A percentile compares a stretch with the other conserved stretches of the same genome.
phyloP scores from a whole-genome alignment of 148 eudicot genomes.

The Chenopodium formosanum region DNA sequence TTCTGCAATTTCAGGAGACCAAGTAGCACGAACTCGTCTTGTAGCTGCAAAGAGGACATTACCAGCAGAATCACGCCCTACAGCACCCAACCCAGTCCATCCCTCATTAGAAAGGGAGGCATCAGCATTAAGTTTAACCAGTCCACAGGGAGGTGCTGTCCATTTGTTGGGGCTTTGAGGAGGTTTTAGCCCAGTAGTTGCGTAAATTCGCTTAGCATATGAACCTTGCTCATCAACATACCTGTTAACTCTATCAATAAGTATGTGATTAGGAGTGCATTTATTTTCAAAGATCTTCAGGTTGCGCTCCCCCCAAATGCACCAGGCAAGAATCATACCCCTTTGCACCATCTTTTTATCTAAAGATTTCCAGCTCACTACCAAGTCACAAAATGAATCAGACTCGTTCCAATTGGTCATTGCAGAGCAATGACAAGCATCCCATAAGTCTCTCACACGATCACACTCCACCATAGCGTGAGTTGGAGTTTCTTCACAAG shows the following conservation, averaged over 20 bases:
- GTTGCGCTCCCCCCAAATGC: too few relatives aligned
- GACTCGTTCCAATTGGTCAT: fast-evolving
- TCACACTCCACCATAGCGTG: too few relatives aligned
- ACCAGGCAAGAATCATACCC: too few relatives aligned
- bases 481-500: neutral
- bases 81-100: neutral
- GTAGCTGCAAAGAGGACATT: neutral
- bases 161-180: neutral
- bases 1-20: neutral
- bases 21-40: neutral
- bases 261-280: too few relatives aligned
- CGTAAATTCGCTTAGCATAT: too few relatives aligned
- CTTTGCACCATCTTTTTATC: too few relatives aligned
- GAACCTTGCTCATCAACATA: too few relatives aligned
- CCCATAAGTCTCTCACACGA: neutral
- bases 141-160: neutral
- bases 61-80: neutral
- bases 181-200: fast-evolving
- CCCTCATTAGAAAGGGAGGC: neutral
- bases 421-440: too few relatives aligned
- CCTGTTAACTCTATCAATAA: too few relatives aligned
- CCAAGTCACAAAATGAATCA: too few relatives aligned
- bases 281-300: too few relatives aligned
- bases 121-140: neutral
- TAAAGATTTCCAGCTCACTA: too few relatives aligned